phyloP scores from a whole-genome alignment of 805 yeast genomes.

The Kodamaea kakaduensis region DNA sequence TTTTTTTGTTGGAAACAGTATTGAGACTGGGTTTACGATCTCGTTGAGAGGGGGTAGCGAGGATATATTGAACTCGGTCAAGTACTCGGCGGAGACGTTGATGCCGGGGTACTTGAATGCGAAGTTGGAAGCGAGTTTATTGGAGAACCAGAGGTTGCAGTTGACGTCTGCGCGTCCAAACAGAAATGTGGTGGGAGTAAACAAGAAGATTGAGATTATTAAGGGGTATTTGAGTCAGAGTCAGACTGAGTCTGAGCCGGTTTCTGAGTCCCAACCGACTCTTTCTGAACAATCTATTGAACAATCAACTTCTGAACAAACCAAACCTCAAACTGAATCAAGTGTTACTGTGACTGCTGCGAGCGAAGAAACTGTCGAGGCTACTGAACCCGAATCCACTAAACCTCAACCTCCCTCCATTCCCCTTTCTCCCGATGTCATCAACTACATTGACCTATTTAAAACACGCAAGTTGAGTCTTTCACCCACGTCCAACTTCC shows the following conservation, averaged over 20 bases:
- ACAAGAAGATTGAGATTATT: conserved; percentile 11
- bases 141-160: conserved; percentile 20
- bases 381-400: too few relatives aligned
- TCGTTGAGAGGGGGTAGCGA: conserved; percentile 75
- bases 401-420: too few relatives aligned
- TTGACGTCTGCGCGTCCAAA: conserved; percentile 12
- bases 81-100: conserved; percentile 77
- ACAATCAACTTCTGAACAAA: too few relatives aligned
- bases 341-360: too few relatives aligned
- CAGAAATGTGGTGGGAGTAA: conserved; percentile 13
- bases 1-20: conserved; percentile 74
- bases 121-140: conserved; percentile 57
- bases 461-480: conserved; percentile 61
- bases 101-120: conserved; percentile 74
- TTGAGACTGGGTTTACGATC: conserved; percentile 77
- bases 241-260: conserved; percentile 12
- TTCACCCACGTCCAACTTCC: conserved; percentile 79
- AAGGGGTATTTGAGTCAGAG: too few relatives aligned
- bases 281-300: conserved; percentile 23
- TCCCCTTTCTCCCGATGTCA: conserved; percentile 30
- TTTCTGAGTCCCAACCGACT: conserved; percentile 12
- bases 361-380: background rate
- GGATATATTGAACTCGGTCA: conserved; percentile 59
- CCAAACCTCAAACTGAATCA: too few relatives aligned
- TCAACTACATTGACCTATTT: conserved; percentile 35